These are phyloP conservation scores for Paxillus involutus DNA, from an alignment of 768 basidiomycete genomes.

Conservation along the genomic window DNA sequence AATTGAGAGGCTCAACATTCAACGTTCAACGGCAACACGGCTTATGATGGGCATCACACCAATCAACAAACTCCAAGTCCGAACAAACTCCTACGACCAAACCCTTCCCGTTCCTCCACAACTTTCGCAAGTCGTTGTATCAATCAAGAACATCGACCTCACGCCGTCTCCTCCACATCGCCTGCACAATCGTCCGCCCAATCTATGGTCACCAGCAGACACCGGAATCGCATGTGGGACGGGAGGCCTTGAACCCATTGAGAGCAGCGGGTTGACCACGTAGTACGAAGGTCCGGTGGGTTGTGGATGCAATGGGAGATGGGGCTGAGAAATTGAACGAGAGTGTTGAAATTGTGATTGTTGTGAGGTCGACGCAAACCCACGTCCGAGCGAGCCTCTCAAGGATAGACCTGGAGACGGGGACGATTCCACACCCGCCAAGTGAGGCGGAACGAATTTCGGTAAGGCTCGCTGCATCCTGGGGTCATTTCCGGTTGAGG, in stretches of 20 bases:
- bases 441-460: slow-evolving; percentile 22
- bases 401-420: background rate
- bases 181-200: slow-evolving; percentile 69
- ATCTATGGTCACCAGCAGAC: slow-evolving; percentile 62
- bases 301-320: background rate
- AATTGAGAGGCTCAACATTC: no score
- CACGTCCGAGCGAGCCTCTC: background rate
- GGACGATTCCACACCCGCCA: background rate
- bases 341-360: slow-evolving; percentile 11
- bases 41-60: no score
- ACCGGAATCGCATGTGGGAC: slow-evolving; percentile 47
- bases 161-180: slow-evolving; percentile 61
- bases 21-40: no score
- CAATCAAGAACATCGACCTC: slow-evolving; percentile 53
- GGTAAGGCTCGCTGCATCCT: slow-evolving; percentile 32
- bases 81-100: slow-evolving; percentile 26
- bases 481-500: slow-evolving; percentile 17
- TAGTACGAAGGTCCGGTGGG: slow-evolving; percentile 19
- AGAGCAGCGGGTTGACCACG: slow-evolving; percentile 22
- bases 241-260: slow-evolving; percentile 19
- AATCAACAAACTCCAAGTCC: no score
- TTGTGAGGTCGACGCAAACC: background rate
- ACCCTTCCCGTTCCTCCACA: slow-evolving; percentile 69
- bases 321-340: slow-evolving; percentile 22
- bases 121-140: slow-evolving; percentile 48